Percentiles rank a stretch among this genome's conserved stretches.
These are phyloP conservation scores for Perilla frutescens DNA, from an alignment of 257 asterid genomes.

Conservation along the genomic window DNA sequence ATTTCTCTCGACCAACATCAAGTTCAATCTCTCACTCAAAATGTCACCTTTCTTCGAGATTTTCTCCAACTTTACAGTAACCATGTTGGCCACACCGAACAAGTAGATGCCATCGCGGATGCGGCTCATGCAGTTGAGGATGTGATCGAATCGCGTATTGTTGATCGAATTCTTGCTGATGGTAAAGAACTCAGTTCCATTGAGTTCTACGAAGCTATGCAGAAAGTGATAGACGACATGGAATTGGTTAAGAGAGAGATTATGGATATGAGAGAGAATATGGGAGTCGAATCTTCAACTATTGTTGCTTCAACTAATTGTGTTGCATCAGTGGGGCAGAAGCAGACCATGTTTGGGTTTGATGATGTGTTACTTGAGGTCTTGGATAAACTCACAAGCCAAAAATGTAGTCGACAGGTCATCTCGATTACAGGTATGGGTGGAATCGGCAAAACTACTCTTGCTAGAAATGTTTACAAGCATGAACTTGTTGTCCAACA, in stretches of 20 bases:
- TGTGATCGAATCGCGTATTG: neutral
- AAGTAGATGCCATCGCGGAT: neutral
- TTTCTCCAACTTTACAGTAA: no score
- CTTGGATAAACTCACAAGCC: neutral
- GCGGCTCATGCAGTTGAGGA: neutral
- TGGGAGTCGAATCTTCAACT: neutral
- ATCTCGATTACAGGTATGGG: neutral
- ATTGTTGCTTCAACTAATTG: neutral
- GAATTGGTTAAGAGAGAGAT: neutral
- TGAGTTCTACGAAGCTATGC: neutral
- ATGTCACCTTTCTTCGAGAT: no score
- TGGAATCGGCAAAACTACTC: neutral
- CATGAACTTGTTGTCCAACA: neutral
- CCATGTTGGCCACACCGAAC: neutral
- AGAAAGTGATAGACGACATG: neutral
- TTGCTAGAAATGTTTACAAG: neutral
- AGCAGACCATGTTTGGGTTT: neutral
- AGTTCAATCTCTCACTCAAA: no score
- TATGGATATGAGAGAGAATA: neutral
- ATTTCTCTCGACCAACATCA: no score
- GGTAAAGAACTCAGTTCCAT: neutral
- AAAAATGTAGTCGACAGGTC: neutral
- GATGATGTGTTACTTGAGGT: neutral
- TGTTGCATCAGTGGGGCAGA: neutral
- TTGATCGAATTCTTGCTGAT: neutral